Evolutionary conservation across 2,329 filamentous ascomycete genomes (phyloP).

Genomic region (Aureobasidium sp.): DNA sequence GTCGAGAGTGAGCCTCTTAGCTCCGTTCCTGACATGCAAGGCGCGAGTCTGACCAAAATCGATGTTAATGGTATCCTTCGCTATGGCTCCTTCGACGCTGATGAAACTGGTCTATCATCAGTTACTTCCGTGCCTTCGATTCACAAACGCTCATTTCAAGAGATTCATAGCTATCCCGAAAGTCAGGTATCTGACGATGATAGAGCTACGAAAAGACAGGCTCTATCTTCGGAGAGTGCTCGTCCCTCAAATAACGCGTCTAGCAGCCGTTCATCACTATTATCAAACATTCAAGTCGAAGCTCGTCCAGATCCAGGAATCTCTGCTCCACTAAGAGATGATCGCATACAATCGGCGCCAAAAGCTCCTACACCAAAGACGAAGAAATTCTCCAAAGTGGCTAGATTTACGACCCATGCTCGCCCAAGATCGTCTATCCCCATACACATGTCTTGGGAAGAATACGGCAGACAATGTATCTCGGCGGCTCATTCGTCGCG

Average conservation of each 20-base stretch:
- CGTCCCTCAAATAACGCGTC: background rate
- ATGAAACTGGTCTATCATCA: slow-evolving; percentile 19
- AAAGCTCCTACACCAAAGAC: slow-evolving; percentile 7
- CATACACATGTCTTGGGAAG: slow-evolving; percentile 58
- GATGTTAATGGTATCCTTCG: slow-evolving; percentile 16
- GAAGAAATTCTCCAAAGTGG: slow-evolving; percentile 8
- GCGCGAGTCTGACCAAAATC: slow-evolving; percentile 8
- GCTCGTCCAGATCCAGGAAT: background rate
- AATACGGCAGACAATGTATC: slow-evolving; percentile 89
- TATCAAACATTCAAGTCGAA: background rate
- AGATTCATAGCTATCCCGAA: slow-evolving; percentile 13
- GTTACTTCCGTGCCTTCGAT: slow-evolving; percentile 16
- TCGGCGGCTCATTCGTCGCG: slow-evolving; percentile 82
- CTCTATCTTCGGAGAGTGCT: slow-evolving; percentile 3
- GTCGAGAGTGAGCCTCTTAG: slow-evolving; percentile 11
- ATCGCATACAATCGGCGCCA: slow-evolving; percentile 1
- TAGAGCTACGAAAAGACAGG: slow-evolving; percentile 15
- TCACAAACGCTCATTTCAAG: slow-evolving; percentile 15
- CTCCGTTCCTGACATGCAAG: slow-evolving; percentile 7
- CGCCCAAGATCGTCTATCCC: slow-evolving; percentile 66
- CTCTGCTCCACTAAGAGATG: background rate
- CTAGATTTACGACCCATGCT: slow-evolving; percentile 18
- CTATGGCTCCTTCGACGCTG: slow-evolving; percentile 16
- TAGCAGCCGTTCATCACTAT: background rate
- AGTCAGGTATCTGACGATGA: slow-evolving; percentile 11